These are phyloP conservation scores for Annulohypoxylon nitens DNA, from an alignment of 495 filamentous ascomycete species.

Conservation along the genomic window DNA sequence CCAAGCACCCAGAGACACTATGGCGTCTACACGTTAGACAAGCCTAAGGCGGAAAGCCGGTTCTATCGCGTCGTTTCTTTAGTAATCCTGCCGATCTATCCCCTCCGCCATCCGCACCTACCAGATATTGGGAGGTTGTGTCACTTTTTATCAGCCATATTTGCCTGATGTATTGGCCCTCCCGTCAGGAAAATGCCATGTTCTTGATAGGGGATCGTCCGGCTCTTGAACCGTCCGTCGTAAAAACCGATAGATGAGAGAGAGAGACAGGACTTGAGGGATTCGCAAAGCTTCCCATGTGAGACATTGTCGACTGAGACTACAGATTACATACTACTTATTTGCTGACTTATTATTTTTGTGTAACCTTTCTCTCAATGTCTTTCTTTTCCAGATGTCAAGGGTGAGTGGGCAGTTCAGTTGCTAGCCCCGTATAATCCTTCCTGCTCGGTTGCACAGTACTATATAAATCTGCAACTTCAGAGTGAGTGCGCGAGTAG, in stretches of 20 bases:
- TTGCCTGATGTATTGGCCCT: slow-evolving; percentile 28
- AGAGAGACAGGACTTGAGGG: slow-evolving; percentile 22
- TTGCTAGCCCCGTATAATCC: slow-evolving; percentile 38
- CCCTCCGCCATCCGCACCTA: slow-evolving; percentile 27
- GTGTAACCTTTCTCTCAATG: slow-evolving; percentile 25
- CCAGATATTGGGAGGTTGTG: slow-evolving; percentile 20
- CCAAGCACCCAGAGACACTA: slow-evolving; percentile 28
- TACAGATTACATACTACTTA: background rate
- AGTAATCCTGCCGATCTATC: slow-evolving; percentile 46
- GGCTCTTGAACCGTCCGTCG: slow-evolving; percentile 12
- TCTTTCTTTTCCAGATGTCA: slow-evolving; percentile 9
- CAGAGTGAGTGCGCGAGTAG: background rate
- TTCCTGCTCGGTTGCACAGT: slow-evolving; percentile 31
- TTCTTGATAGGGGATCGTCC: slow-evolving; percentile 16
- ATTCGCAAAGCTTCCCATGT: slow-evolving; percentile 1
- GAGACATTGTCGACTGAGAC: slow-evolving; percentile 20
- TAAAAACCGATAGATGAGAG: slow-evolving; percentile 17
- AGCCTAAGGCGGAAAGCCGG: slow-evolving; percentile 31
- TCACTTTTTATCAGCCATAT: slow-evolving; percentile 24
- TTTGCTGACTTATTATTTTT: slow-evolving; percentile 6
- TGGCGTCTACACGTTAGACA: slow-evolving; percentile 26
- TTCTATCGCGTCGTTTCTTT: slow-evolving; percentile 40
- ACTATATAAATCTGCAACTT: slow-evolving; percentile 1
- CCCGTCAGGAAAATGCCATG: slow-evolving; percentile 28
- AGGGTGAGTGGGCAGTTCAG: slow-evolving; percentile 1